These are phyloP conservation scores for Jackrogersella multiformis DNA, from an alignment of 495 filamentous ascomycete species.

Conservation along the genomic window DNA sequence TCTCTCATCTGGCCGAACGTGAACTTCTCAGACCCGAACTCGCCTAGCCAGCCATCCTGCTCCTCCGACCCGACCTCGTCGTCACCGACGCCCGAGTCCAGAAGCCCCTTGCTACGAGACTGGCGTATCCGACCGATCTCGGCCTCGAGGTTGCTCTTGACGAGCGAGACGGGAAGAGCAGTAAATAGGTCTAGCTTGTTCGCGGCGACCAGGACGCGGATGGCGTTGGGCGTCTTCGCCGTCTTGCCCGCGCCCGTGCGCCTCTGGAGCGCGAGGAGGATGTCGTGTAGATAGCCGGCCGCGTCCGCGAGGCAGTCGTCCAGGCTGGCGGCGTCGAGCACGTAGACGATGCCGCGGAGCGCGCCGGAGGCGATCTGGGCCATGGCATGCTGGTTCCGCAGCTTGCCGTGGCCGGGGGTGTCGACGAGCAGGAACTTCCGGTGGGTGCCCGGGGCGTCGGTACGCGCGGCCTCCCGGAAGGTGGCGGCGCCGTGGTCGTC, in stretches of 20 bases:
- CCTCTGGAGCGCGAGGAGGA: slow-evolving; percentile 83
- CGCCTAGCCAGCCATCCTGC: slow-evolving; percentile 84
- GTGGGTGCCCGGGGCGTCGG: slow-evolving; percentile 55
- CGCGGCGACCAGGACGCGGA: slow-evolving; percentile 84
- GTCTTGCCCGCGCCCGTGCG: slow-evolving; percentile 66
- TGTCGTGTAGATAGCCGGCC: slow-evolving; percentile 78
- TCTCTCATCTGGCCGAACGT: slow-evolving; percentile 83
- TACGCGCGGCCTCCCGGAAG: slow-evolving; percentile 65
- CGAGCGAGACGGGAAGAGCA: slow-evolving; percentile 80
- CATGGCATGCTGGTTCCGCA: slow-evolving; percentile 69
- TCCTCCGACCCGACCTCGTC: slow-evolving; percentile 67
- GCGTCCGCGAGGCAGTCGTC: slow-evolving; percentile 53
- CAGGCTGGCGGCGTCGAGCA: slow-evolving; percentile 84
- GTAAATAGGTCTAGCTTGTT: slow-evolving; percentile 98
- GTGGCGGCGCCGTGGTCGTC: slow-evolving; percentile 65
- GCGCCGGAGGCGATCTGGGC: slow-evolving; percentile 60
- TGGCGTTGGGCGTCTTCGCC: slow-evolving; percentile 65
- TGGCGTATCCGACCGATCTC: slow-evolving; percentile 84
- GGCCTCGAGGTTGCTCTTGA: slow-evolving; percentile 76
- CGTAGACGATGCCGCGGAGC: slow-evolving; percentile 69
- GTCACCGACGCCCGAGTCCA: slow-evolving; percentile 74
- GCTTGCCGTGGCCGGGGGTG: slow-evolving; percentile 95
- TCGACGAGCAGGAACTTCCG: slow-evolving; percentile 81
- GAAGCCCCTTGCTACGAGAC: slow-evolving; percentile 78
- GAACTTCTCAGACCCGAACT: slow-evolving; percentile 78